These are phyloP conservation scores for Lachancea waltii DNA, from an alignment of 805 yeast genomes.

Conservation along the genomic window DNA sequence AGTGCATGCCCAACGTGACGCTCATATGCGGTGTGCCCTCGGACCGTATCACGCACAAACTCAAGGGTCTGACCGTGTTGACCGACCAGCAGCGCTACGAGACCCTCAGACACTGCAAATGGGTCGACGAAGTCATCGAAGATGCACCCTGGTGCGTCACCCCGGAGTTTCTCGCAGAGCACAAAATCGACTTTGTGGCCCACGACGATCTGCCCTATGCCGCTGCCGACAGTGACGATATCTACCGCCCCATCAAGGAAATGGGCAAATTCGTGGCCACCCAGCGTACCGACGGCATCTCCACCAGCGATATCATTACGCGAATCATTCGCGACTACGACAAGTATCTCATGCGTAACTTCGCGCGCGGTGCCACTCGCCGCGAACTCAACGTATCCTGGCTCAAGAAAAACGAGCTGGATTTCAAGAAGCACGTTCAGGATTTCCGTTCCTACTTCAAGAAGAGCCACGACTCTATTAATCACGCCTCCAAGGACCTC, in stretches of 20 bases:
- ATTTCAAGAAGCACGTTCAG: slow-evolving; percentile 79
- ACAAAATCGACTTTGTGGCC: slow-evolving; percentile 90
- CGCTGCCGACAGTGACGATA: slow-evolving; percentile 82
- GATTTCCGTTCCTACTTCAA: slow-evolving; percentile 85
- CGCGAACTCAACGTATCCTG: slow-evolving; percentile 95
- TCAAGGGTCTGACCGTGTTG: slow-evolving; percentile 89
- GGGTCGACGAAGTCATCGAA: slow-evolving; percentile 97
- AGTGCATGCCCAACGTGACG: slow-evolving; percentile 76
- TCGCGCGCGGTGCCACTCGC: slow-evolving; percentile 95
- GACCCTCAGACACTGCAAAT: slow-evolving; percentile 83
- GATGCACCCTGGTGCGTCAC: slow-evolving; percentile 95
- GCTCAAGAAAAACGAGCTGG: slow-evolving; percentile 95
- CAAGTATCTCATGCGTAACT: slow-evolving; percentile 92
- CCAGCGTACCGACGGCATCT: slow-evolving; percentile 93
- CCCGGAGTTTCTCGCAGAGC: slow-evolving; percentile 68
- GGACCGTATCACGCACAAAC: slow-evolving; percentile 82
- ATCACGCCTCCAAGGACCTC: slow-evolving; percentile 71
- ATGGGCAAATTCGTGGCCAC: slow-evolving; percentile 88
- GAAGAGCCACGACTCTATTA: slow-evolving; percentile 59
- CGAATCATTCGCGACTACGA: slow-evolving; percentile 93
- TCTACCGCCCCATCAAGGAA: slow-evolving; percentile 86
- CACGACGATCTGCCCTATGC: slow-evolving; percentile 97
- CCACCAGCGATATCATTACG: slow-evolving; percentile 93
- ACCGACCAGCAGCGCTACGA: slow-evolving; percentile 85
- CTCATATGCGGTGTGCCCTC: slow-evolving; percentile 89